phyloP scores from a whole-genome alignment of 2,329 filamentous ascomycete species.

The Bipolaris oryzae region DNA sequence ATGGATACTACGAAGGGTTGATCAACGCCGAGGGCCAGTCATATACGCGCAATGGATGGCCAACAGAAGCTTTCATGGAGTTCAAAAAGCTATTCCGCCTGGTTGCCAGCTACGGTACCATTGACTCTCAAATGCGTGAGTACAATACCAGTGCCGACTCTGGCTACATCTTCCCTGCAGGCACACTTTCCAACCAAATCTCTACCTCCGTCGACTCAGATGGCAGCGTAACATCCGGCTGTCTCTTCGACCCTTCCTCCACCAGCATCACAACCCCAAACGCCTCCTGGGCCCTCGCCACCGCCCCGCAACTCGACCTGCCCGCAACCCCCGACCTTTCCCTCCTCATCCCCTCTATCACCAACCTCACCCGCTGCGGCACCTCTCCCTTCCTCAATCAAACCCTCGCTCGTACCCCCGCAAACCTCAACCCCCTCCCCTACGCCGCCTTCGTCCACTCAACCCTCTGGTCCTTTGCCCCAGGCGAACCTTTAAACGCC shows the following conservation, averaged over 20 bases:
- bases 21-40: conserved; percentile 43
- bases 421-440: conserved; percentile 53
- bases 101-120: conserved; percentile 60
- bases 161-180: conserved; percentile 61
- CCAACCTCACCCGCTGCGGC: conserved; percentile 61
- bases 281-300: conserved; percentile 51
- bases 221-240: conserved; percentile 58
- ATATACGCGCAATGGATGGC: conserved; percentile 67
- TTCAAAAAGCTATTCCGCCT: conserved; percentile 61
- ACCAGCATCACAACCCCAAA: conserved; percentile 55
- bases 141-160: conserved; percentile 63
- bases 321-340: conserved; percentile 31
- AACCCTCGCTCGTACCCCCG: conserved; percentile 60
- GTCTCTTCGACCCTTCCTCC: conserved; percentile 57
- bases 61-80: conserved; percentile 64
- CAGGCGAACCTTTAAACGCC: conserved; percentile 60
- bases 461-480: conserved; percentile 66
- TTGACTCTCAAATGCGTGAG: conserved; percentile 62
- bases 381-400: conserved; percentile 65
- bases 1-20: conserved; percentile 59
- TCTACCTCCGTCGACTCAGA: conserved; percentile 44
- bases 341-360: conserved; percentile 33
- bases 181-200: conserved; percentile 36
- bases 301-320: conserved; percentile 24
- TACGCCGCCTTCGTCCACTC: conserved; percentile 60